Percentiles rank a stretch among this genome's conserved stretches.
Evolutionary conservation across 352 stramenopile genomes (phyloP).

Genomic region (Thraustochytrium sp.): DNA sequence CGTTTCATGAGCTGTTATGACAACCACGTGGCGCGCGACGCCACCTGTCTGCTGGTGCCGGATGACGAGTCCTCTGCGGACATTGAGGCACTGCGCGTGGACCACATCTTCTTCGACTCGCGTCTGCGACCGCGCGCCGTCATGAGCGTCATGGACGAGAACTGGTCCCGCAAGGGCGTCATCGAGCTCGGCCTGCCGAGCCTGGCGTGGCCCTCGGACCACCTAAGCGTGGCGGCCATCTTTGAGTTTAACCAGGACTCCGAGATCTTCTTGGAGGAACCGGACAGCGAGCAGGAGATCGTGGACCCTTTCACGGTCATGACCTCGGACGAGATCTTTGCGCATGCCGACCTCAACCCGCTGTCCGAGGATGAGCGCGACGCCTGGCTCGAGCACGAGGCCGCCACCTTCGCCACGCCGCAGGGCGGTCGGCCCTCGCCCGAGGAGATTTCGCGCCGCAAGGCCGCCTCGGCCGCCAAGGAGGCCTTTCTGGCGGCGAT

Average conservation of each 20-base stretch:
- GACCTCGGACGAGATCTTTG: conserved; percentile 21
- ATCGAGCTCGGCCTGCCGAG: conserved; percentile 35
- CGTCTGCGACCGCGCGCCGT: not conserved
- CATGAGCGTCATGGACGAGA: conserved; percentile 34
- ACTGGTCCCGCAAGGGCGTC: conserved; percentile 13
- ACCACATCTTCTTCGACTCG: conserved; percentile 38
- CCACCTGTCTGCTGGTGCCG: conserved; percentile 19
- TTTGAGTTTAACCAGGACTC: conserved; percentile 15
- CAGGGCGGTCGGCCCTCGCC: not conserved
- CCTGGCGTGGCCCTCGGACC: conserved; percentile 17
- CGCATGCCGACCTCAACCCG: not conserved
- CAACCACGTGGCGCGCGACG: conserved; percentile 9
- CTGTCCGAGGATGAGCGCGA: not conserved
- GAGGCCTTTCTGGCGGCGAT: not conserved
- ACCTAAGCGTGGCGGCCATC: conserved; percentile 16
- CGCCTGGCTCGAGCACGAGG: not conserved
- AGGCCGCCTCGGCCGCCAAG: not conserved
- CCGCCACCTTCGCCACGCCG: not conserved
- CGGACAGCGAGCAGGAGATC: not conserved
- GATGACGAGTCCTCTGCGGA: not conserved
- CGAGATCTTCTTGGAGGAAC: not conserved
- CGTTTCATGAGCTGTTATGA: conserved; percentile 24
- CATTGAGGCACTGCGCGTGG: conserved; percentile 18
- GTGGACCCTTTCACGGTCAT: conserved; percentile 1
- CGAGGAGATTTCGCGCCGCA: not conserved